A percentile compares a stretch with the other conserved stretches of the same genome.
These are phyloP conservation scores for Rosa multiflora DNA, from an alignment of 306 rosid genomes.

Conservation along the genomic window DNA sequence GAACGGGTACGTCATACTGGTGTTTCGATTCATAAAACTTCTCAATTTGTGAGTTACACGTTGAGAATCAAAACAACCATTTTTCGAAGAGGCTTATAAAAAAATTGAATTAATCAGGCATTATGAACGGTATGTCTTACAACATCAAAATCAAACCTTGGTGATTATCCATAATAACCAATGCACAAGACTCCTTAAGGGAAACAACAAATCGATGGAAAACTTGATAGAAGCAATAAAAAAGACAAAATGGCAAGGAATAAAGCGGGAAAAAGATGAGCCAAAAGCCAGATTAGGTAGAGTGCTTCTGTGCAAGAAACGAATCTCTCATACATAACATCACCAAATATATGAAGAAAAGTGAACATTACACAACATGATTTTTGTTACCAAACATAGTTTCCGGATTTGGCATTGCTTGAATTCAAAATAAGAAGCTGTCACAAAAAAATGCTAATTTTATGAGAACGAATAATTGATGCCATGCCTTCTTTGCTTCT, in stretches of 20 bases:
- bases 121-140: not conserved
- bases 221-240: not conserved
- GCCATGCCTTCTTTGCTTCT: not conserved
- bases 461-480: constrained; percentile 1
- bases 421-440: constrained; percentile 2
- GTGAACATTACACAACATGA: not conserved
- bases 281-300: not conserved
- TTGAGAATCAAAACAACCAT: not conserved
- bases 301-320: constrained; percentile 15
- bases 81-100: no score
- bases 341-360: constrained; percentile 17
- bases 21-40: no score
- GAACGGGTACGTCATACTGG: no score
- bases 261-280: not conserved
- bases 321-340: constrained; percentile 5
- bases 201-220: not conserved
- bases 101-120: not conserved
- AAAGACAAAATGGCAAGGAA: not conserved
- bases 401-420: constrained; percentile 38
- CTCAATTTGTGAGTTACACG: no score
- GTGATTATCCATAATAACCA: not conserved
- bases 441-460: not conserved
- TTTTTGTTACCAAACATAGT: constrained; percentile 31
- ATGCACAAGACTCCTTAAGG: not conserved
- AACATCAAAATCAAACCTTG: not conserved